Evolutionary conservation across 2,329 filamentous ascomycete species (phyloP), one percentile per base, ranked within the genome.

Genomic region (Fusarium virguliforme): DNA sequence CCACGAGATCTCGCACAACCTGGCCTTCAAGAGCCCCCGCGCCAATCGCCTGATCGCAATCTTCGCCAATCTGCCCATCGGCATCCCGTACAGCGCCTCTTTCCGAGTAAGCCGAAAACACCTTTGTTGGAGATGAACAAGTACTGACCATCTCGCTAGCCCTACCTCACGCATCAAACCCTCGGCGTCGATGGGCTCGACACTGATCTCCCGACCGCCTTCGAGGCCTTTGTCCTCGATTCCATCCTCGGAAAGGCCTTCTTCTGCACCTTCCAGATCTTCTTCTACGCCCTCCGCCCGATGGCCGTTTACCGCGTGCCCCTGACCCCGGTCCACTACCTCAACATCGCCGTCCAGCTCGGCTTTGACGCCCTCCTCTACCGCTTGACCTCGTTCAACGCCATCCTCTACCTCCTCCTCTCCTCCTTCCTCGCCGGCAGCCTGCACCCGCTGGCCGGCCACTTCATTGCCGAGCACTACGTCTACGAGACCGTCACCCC

Each of bases 391-490:
- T 91, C 91, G 50, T 77, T 84, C 61, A 88, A 91, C 72, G 87
- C 94, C 0, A 79, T 98, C 50, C 87, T 90, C 71, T 99, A 99
- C 85, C 85, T 99, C 43, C 85, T 99, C 58, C 84, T 97, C 74
- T 96, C 92, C 77, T 96, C 93, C 57, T 98, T 99, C 86, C 88
- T 99, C 3, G 96, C 96, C 2, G 96, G 96, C 37, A 95, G 92
- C 51, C 87, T 99, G 34, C 96, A 99, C 83, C 96, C 96, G 4
- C 94, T 95, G 65, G 96, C 96, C 0, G 96, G 94, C 48, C 96
- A 99, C 84, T 99, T 99, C 86, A 99, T 99, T 81, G 95, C 96
- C 64, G 96, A 99, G 85, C 96, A 99, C 83, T 95, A 95, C 83
- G 92, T 95, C 73, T 95, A 94, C 78, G 86, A 90, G 75, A 90